Evolutionary conservation across 2,329 filamentous ascomycete genomes (phyloP), one percentile per base, ranked within the genome.

Genomic region (Dendrostoma leiphaemia): DNA sequence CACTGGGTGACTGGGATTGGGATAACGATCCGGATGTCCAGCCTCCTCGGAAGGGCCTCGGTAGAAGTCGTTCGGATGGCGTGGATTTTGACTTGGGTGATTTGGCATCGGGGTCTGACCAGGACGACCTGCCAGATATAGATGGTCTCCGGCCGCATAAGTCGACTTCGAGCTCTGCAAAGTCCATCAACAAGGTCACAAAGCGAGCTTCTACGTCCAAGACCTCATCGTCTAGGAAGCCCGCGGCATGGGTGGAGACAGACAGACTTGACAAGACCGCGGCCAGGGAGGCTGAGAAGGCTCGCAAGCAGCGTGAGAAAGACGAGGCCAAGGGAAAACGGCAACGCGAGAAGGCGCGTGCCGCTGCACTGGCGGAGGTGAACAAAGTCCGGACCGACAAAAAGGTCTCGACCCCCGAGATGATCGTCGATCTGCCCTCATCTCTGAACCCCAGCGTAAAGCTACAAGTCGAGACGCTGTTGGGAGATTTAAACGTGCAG

Each of bases 301-400:
- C 81, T 56, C 73, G 71, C 21, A 82, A 83, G 60, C 78, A 80
- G 34, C 68, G 72, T 3, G 81, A 86, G 54, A 84, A 79, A 46
- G 78, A 85, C 51, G 70, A 75, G 0, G 79, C 79, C 46, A 89
- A 83, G 62, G 83, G 85, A 53, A 76, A 82, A 48, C 88, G 82
- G 59, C 78, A 77, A 0, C 71, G 73, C 6, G 83, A 90, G 60
- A 90, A 86, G 62, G 80, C 85, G 59, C 74, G 76, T 3, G 83
- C 82, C 10, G 81, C 82, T 6, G 86, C 89, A 7, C 71, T 92
- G 21, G 83, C 83, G 3, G 84, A 89, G 59, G 88, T 85, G 38
- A 93, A 93, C 69, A 90, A 87, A 63, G 71, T 86, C 9, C 83
- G 84, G 48, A 84, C 82, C 0, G 85, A 91, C 70, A 91, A 90